Evolutionary conservation across 495 filamentous ascomycete genomes (phyloP), one percentile per base, ranked within the genome.

Genomic region (Aspergillus bridgeri): DNA sequence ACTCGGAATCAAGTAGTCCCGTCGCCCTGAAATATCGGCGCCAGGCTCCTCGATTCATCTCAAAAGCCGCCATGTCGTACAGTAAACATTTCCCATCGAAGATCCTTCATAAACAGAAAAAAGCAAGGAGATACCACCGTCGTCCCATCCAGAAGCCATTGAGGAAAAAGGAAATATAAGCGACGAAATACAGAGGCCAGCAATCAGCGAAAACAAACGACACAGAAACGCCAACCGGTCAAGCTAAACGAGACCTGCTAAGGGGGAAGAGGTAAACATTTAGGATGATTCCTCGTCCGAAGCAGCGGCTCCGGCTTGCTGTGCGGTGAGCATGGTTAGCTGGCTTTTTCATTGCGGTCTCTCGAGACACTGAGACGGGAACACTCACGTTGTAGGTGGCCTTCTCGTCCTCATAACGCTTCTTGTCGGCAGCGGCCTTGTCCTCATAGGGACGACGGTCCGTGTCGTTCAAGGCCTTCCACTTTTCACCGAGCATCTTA

Each of bases 331-430:
- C 27, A 46, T 53, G 21, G 63, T 71, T 59, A 70, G 64, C 52
- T 54, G 44, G 6, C 53, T 21, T 44, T 24, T 23, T 9, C 45
- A n/a, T 8, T 20, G 0, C 8, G n/a, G 6, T 9, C 11, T 9
- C 11, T 18, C 18, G 18, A 9, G 24, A 20, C 8, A 18, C 20
- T 18, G 20, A 8, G 20, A 21, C 13, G 3, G 48, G 19, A 17
- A 45, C 33, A 79, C 85, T 81, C 78, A 92, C 89, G 63, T 89
- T 84, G 83, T 98, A 98, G 56, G 80, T 86, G 59, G 89, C 88
- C 82, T 98, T 98, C 83, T 97, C 92, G 64, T 94, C 89, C 72
- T 97, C 93, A 65, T 98, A 98, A 59, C 94, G 89, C 87, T 96
- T 94, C 89, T 97, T 98, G 81, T 98, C 94, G 54, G 86, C 80